phyloP scores from a whole-genome alignment of 2,329 filamentous ascomycete genomes.

The Plectosphaerella sp. region DNA sequence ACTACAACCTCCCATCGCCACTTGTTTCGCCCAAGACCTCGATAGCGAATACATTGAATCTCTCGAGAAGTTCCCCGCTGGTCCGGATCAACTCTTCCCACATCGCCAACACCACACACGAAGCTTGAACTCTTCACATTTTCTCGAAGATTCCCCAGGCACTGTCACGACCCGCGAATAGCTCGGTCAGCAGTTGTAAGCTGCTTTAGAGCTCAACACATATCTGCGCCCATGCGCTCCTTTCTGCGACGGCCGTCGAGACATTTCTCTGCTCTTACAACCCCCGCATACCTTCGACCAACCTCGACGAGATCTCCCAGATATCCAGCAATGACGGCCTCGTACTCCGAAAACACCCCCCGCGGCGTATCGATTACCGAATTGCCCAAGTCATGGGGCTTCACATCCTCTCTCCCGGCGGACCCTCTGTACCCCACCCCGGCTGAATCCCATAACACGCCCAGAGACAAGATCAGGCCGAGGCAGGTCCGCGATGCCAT shows the following conservation, averaged over 20 bases:
- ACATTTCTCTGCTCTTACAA: not conserved
- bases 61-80: too few relatives aligned
- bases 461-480: slow-evolving; percentile 71
- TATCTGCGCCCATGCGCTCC: not conserved
- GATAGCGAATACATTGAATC: too few relatives aligned
- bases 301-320: not conserved
- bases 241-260: not conserved
- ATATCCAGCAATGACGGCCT: not conserved
- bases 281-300: not conserved
- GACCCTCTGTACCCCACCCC: slow-evolving; percentile 79
- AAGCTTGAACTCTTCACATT: too few relatives aligned
- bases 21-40: too few relatives aligned
- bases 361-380: slow-evolving; percentile 41
- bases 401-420: slow-evolving; percentile 64
- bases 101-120: too few relatives aligned
- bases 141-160: too few relatives aligned
- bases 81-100: too few relatives aligned
- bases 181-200: too few relatives aligned
- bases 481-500: slow-evolving; percentile 79
- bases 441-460: slow-evolving; percentile 72
- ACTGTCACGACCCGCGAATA: too few relatives aligned
- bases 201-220: too few relatives aligned
- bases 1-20: too few relatives aligned
- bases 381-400: slow-evolving; percentile 61
- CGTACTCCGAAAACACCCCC: not conserved